Evolutionary conservation across 305 asterid species (phyloP).

Genomic region (Fraxinus sp.): DNA sequence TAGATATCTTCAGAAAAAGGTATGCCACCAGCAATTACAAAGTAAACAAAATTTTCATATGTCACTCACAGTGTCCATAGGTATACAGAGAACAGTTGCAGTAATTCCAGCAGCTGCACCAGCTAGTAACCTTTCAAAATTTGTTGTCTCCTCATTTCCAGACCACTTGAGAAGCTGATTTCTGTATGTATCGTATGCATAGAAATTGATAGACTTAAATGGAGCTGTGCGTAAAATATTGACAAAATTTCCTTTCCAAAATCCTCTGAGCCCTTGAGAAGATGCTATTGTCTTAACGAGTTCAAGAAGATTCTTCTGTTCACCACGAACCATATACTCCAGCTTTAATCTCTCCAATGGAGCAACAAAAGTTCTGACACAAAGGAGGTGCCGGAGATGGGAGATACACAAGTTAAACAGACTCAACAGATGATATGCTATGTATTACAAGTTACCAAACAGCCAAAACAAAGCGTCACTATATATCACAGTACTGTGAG

Average conservation of each 20-base stretch:
- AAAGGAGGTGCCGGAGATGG: background rate
- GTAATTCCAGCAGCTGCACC: conserved; percentile 99
- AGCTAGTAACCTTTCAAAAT: conserved; percentile 84
- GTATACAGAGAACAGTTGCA: conserved; percentile 90
- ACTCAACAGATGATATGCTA: too few species aligned
- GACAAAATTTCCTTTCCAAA: conserved; percentile 97
- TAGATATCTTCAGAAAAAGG: conserved; percentile 7
- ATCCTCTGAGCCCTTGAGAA: conserved; percentile 84
- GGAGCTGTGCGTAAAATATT: conserved; percentile 92
- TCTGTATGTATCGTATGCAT: conserved; percentile 83
- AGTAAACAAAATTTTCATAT: conserved; percentile 23
- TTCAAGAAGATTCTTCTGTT: conserved; percentile 64
- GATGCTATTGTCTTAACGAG: conserved; percentile 67
- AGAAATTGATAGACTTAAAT: conserved; percentile 92
- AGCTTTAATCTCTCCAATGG: conserved; percentile 95
- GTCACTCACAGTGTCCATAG: conserved; percentile 94
- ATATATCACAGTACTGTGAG: too few species aligned
- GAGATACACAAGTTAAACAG: too few species aligned
- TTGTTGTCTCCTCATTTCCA: conserved; percentile 75
- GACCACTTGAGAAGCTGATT: conserved; percentile 63
- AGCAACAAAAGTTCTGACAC: conserved; percentile 87
- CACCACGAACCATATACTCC: conserved; percentile 93
- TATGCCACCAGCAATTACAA: conserved; percentile 2
- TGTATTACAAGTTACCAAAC: too few species aligned
- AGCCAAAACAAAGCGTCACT: too few species aligned